Conservation (phyloP, 2,329 filamentous ascomycete genomes). For the Phoma sp. region DNA sequence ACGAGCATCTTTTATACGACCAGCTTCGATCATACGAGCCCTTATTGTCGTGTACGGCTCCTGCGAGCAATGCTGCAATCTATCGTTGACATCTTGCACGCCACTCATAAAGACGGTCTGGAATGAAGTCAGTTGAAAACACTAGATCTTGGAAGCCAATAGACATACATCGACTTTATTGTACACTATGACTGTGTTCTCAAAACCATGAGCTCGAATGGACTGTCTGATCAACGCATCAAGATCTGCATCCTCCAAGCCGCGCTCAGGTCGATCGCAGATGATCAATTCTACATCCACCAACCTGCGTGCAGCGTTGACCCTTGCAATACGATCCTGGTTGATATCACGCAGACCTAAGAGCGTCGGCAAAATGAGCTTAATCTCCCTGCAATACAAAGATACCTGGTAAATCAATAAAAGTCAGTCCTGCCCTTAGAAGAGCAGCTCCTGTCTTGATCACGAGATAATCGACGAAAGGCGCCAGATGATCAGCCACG, state of each 20-base stretch:
- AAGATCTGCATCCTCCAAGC: constrained; percentile 11
- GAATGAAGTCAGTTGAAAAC: not conserved
- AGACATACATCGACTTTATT: constrained; percentile 11
- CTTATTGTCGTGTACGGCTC: constrained; percentile 8
- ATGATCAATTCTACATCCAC: constrained; percentile 13
- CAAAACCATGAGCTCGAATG: constrained; percentile 10
- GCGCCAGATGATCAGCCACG: constrained; percentile 2
- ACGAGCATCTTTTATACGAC: not conserved
- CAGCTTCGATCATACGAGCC: not conserved
- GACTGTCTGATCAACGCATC: constrained; percentile 13
- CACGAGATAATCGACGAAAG: constrained; percentile 10
- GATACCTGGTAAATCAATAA: constrained; percentile 11
- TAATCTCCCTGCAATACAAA: too few relatives aligned
- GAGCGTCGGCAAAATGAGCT: not conserved
- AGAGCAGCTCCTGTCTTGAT: constrained; percentile 11
- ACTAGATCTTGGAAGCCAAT: not conserved
- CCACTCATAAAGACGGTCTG: constrained; percentile 17
- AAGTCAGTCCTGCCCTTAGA: constrained; percentile 7
- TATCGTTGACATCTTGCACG: constrained; percentile 7
- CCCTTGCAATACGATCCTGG: constrained; percentile 10
- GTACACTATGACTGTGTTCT: constrained; percentile 7
- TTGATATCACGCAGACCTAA: constrained; percentile 12
- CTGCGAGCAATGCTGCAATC: not conserved
- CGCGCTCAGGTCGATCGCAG: constrained; percentile 12
- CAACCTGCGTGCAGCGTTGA: constrained; percentile 7